Conservation (phyloP, 73 alveolate species). For the Breviolum minutum region DNA sequence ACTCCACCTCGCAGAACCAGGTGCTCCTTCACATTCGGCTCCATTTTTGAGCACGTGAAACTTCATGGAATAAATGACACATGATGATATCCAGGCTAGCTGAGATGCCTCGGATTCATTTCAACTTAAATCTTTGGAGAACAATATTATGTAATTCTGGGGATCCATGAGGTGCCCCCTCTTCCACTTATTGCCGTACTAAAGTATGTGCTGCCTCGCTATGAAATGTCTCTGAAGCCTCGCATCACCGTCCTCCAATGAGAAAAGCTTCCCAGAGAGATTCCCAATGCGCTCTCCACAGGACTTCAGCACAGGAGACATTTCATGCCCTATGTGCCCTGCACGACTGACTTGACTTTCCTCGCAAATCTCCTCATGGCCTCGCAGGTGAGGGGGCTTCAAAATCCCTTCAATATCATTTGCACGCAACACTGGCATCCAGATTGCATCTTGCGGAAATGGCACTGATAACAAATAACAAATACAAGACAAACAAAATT, state of each 20-base stretch:
- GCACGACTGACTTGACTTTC: not conserved
- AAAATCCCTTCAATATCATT: too few relatives aligned
- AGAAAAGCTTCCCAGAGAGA: conserved; percentile 30
- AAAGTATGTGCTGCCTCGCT: not conserved
- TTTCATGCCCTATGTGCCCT: conserved; percentile 13
- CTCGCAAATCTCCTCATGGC: conserved; percentile 60
- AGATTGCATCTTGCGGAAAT: too few relatives aligned
- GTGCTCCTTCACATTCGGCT: not conserved
- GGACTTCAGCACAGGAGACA: conserved; percentile 76
- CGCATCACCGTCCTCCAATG: conserved; percentile 45
- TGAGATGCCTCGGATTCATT: too few relatives aligned
- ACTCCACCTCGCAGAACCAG: conserved; percentile 67
- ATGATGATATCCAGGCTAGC: too few relatives aligned
- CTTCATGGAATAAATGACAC: too few relatives aligned
- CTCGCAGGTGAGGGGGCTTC: not conserved
- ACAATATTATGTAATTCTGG: not conserved
- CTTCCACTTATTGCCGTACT: not conserved
- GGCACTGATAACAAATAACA: too few relatives aligned
- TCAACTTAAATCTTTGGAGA: too few relatives aligned
- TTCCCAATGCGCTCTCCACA: conserved; percentile 79
- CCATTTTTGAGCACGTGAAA: too few relatives aligned
- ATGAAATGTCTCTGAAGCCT: not conserved
- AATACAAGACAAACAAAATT: not conserved
- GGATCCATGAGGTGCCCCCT: not conserved
- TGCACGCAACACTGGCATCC: too few relatives aligned